Percentiles rank a stretch among this genome's conserved stretches.
Evolutionary conservation across 495 filamentous ascomycete species (phyloP).

Genomic region (Xylaria acuta): DNA sequence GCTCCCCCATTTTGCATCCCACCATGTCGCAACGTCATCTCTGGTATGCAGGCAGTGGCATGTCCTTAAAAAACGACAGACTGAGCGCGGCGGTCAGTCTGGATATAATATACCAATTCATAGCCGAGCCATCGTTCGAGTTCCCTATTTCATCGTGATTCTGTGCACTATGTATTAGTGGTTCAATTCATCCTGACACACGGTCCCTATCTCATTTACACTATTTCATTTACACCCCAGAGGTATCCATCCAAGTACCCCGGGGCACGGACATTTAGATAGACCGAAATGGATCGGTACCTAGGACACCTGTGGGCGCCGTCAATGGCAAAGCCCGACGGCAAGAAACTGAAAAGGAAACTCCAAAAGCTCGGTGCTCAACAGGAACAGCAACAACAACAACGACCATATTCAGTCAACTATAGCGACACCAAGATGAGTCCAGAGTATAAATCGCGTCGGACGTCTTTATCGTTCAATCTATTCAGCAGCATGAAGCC

Average conservation of each 20-base stretch:
- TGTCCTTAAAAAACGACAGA: background rate
- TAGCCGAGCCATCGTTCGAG: background rate
- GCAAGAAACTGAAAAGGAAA: slow-evolving; percentile 48
- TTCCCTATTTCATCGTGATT: background rate
- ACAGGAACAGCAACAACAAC: slow-evolving; percentile 30
- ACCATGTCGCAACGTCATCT: slow-evolving; percentile 22
- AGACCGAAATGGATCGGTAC: slow-evolving; percentile 24
- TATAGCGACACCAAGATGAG: slow-evolving; percentile 35
- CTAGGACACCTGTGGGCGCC: slow-evolving; percentile 17
- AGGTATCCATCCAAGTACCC: background rate
- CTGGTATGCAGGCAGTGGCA: background rate
- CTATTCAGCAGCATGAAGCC: slow-evolving; percentile 32
- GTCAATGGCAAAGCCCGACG: slow-evolving; percentile 25
- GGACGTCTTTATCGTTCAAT: slow-evolving; percentile 28
- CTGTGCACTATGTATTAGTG: background rate
- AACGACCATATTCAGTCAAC: slow-evolving; percentile 30
- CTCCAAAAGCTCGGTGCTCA: slow-evolving; percentile 47
- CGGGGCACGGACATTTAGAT: background rate
- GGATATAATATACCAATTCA: slow-evolving; percentile 17
- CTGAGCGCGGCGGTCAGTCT: slow-evolving; percentile 12
- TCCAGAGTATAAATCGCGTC: slow-evolving; percentile 26
- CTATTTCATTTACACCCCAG: background rate
- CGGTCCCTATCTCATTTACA: background rate
- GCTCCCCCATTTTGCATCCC: slow-evolving; percentile 13
- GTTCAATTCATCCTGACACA: background rate